Evolutionary conservation across 352 stramenopile genomes (phyloP).

Genomic region (Plasmopara viticola): DNA sequence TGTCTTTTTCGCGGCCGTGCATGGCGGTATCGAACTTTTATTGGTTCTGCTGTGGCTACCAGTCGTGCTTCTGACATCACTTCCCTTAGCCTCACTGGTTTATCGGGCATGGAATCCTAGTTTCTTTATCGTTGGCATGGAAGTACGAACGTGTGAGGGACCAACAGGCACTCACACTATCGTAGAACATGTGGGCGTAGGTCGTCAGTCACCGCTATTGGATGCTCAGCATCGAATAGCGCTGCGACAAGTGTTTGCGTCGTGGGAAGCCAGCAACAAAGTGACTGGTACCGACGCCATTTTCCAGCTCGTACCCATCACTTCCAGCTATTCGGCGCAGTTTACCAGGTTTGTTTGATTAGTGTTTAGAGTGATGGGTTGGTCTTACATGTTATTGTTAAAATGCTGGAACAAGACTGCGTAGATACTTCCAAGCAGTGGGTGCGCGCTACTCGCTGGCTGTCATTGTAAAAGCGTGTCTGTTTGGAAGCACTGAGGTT

Average conservation of each 20-base stretch:
- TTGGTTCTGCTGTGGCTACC: conserved; percentile 44
- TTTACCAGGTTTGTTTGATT: conserved; percentile 24
- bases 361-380: background rate
- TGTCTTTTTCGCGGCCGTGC: conserved; percentile 86
- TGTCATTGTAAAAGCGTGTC: conserved; percentile 20
- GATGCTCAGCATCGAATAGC: conserved; percentile 18
- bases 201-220: conserved; percentile 7
- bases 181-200: conserved; percentile 19
- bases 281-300: conserved; percentile 2
- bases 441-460: conserved; percentile 21
- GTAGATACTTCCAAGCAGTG: conserved; percentile 15
- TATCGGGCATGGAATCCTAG: conserved; percentile 31
- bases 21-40: conserved; percentile 36
- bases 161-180: background rate
- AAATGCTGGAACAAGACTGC: conserved; percentile 11
- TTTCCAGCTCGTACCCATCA: conserved; percentile 25
- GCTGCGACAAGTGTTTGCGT: conserved; percentile 15
- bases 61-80: conserved; percentile 39
- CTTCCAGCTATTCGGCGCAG: conserved; percentile 15
- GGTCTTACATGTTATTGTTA: conserved; percentile 1
- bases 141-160: conserved; percentile 17
- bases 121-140: conserved; percentile 34
- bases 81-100: conserved; percentile 42
- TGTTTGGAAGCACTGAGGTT: conserved; percentile 29
- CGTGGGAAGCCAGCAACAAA: conserved; percentile 8